phyloP scores from a whole-genome alignment of 441 rosid genomes.

The Populus hybrid region DNA sequence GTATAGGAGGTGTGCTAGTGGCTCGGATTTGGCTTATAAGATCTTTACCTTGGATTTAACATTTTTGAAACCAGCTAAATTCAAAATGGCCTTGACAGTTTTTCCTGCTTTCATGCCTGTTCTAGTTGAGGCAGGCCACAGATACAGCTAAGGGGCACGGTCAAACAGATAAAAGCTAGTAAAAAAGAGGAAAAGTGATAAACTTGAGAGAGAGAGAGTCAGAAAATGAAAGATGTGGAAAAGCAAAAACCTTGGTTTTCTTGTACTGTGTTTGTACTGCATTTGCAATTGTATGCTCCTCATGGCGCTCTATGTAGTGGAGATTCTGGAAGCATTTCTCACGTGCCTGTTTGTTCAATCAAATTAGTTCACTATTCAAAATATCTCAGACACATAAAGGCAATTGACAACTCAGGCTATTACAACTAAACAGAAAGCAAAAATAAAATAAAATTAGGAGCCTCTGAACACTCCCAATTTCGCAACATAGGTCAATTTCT shows the following conservation, averaged over 20 bases:
- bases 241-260: conserved; percentile 73
- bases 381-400: not conserved
- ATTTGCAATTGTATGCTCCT: conserved; percentile 93
- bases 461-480: not conserved
- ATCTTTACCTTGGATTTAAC: conserved; percentile 81
- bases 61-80: conserved; percentile 87
- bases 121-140: conserved; percentile 87
- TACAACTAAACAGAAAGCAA: not conserved
- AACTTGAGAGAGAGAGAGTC: not conserved
- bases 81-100: conserved; percentile 68
- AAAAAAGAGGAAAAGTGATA: not conserved
- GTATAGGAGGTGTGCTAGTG: not conserved
- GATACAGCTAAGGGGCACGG: conserved; percentile 49
- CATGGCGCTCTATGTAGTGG: conserved; percentile 81
- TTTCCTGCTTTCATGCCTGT: conserved; percentile 91
- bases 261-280: conserved; percentile 74
- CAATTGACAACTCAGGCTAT: not conserved
- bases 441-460: not conserved
- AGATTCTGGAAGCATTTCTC: conserved; percentile 97
- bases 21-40: not conserved
- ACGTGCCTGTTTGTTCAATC: conserved; percentile 51
- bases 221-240: not conserved
- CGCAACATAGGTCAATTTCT: not conserved
- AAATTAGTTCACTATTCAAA: conserved; percentile 2
- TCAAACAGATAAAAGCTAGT: not conserved